A percentile compares a stretch with the other conserved stretches of the same genome.
Conservation (phyloP, 306 rosid genomes). For the Luffa acutangula region DNA sequence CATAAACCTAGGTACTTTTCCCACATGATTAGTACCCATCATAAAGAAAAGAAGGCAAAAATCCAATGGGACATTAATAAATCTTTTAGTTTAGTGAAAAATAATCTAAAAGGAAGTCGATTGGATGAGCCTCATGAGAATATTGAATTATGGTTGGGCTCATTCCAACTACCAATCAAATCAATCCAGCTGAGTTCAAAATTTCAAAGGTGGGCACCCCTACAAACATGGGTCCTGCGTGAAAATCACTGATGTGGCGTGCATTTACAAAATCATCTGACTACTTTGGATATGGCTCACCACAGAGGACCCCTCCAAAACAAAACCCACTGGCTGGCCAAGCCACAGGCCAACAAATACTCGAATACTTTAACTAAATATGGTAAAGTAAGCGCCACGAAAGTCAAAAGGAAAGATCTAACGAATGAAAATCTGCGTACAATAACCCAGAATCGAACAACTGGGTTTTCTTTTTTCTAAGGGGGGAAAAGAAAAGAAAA, state of each 20-base stretch:
- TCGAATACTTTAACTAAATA: conserved; percentile 2
- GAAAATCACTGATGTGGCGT: conserved; percentile 9
- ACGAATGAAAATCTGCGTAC: conserved; percentile 1
- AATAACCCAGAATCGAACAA: not conserved
- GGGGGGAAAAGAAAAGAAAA: not conserved
- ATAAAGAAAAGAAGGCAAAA: not conserved
- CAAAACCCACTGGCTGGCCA: not conserved
- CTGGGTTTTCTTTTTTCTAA: not conserved
- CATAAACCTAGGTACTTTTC: not conserved
- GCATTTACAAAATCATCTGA: conserved; percentile 1
- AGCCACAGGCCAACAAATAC: not conserved
- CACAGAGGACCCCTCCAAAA: not conserved
- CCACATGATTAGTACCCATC: not conserved
- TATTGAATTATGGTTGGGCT: not conserved
- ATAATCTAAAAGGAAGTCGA: not conserved
- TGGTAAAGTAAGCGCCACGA: conserved; percentile 16
- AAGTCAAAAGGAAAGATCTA: conserved; percentile 18
- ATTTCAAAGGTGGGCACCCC: not conserved
- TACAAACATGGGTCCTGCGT: not conserved
- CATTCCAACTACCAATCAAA: conserved; percentile 6
- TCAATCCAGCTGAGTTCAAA: conserved; percentile 1
- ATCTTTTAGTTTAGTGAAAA: not conserved
- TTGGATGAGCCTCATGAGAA: not conserved
- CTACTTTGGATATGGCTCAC: not conserved
- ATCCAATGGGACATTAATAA: not conserved